A percentile compares a stretch with the other conserved stretches of the same genome.
Conservation (phyloP, 2,329 filamentous ascomycete genomes). For the Ascochyta pisi region DNA sequence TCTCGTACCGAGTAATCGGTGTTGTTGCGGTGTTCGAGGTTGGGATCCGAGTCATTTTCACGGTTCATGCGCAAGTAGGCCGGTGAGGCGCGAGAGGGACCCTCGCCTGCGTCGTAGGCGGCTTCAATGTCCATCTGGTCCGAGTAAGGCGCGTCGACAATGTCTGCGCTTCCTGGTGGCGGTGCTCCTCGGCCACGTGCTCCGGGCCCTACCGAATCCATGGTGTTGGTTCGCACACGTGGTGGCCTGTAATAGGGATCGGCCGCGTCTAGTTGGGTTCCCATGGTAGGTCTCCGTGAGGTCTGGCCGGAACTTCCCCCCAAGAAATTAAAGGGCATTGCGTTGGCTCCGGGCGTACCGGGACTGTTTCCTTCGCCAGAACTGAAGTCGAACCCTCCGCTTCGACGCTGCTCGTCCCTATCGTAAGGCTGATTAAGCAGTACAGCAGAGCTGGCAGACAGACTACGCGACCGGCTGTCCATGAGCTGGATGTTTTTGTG, state of each 20-base stretch:
- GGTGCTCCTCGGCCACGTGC: slow-evolving; percentile 54
- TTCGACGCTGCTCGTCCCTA: slow-evolving; percentile 53
- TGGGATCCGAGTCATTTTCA: slow-evolving; percentile 60
- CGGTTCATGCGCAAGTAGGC: slow-evolving; percentile 60
- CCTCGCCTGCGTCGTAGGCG: slow-evolving; percentile 42
- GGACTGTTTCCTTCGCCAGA: slow-evolving; percentile 60
- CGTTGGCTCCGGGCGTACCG: slow-evolving; percentile 75
- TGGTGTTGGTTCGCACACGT: slow-evolving; percentile 68
- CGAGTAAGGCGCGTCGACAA: slow-evolving; percentile 54
- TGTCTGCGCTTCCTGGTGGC: slow-evolving; percentile 53
- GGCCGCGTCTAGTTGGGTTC: slow-evolving; percentile 46
- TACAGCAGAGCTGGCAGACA: slow-evolving; percentile 68
- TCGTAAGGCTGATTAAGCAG: slow-evolving; percentile 61
- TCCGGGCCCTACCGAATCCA: slow-evolving; percentile 57
- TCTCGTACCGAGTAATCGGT: slow-evolving; percentile 93
- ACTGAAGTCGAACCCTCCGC: slow-evolving; percentile 62
- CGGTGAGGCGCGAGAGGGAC: slow-evolving; percentile 47
- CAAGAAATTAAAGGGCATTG: slow-evolving; percentile 75
- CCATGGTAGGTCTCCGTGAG: slow-evolving; percentile 49
- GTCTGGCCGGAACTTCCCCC: slow-evolving; percentile 55
- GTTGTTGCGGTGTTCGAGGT: slow-evolving; percentile 61
- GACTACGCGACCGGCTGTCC: slow-evolving; percentile 62
- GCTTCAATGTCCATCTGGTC: slow-evolving; percentile 50
- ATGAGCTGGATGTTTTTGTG: slow-evolving; percentile 66
- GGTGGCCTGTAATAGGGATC: slow-evolving; percentile 93